Evolutionary conservation across 164 flowering plant genomes (phyloP).

Genomic region (Akebia trifoliata): DNA sequence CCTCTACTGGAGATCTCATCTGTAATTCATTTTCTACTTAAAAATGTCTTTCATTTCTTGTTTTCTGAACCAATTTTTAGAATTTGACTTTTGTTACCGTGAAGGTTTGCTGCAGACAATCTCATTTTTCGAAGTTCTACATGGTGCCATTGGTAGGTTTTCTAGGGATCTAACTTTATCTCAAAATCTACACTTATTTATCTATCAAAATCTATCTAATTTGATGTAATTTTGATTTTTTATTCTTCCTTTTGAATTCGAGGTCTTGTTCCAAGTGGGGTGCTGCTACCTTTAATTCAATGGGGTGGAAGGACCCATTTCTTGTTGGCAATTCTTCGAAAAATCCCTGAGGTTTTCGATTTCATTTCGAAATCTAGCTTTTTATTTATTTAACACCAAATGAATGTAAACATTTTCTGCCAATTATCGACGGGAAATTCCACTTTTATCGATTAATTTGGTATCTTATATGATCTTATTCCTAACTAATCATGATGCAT

Average conservation of each 20-base stretch:
- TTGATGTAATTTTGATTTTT: background rate
- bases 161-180: too few relatives aligned
- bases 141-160: constrained; percentile 66
- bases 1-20: constrained; percentile 57
- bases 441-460: too few relatives aligned
- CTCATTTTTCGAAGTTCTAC: constrained; percentile 72
- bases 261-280: constrained; percentile 79
- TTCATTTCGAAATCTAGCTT: too few relatives aligned
- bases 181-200: too few relatives aligned
- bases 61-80: too few relatives aligned
- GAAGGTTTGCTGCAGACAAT: constrained; percentile 57
- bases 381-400: background rate
- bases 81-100: background rate
- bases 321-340: constrained; percentile 48
- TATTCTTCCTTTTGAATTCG: constrained; percentile 5
- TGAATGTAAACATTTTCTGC: background rate
- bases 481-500: background rate
- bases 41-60: too few relatives aligned
- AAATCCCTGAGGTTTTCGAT: constrained; percentile 44
- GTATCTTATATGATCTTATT: too few relatives aligned
- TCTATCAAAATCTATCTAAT: too few relatives aligned
- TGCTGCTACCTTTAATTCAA: constrained; percentile 64
- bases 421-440: too few relatives aligned
- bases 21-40: constrained; percentile 26
- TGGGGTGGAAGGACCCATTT: constrained; percentile 85